Percentiles rank a stretch among this genome's conserved stretches.
Evolutionary conservation across 768 basidiomycete genomes (phyloP).

Genomic region (Wakefieldia striispora): DNA sequence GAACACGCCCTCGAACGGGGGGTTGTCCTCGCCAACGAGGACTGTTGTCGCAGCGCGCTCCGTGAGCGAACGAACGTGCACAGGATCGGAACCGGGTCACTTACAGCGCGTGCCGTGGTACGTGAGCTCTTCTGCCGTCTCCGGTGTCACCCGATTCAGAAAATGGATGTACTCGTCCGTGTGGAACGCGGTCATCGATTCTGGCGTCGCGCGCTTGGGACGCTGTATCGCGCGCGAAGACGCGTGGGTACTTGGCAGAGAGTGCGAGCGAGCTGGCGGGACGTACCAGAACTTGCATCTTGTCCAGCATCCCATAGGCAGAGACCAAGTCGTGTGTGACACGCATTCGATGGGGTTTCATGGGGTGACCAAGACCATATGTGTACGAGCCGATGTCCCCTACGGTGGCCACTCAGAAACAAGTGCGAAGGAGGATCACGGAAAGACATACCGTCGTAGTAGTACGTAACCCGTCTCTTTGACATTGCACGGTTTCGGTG

Average conservation of each 20-base stretch:
- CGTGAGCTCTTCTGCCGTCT: slow-evolving; percentile 84
- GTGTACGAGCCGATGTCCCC: slow-evolving; percentile 75
- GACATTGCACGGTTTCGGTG: slow-evolving; percentile 44
- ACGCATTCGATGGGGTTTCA: slow-evolving; percentile 95
- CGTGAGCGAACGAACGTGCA: neutral
- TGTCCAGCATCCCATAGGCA: slow-evolving; percentile 89
- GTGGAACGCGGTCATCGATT: slow-evolving; percentile 91
- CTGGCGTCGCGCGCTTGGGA: slow-evolving; percentile 66
- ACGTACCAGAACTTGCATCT: slow-evolving; percentile 86
- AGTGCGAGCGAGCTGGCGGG: neutral
- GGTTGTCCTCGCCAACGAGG: slow-evolving; percentile 88
- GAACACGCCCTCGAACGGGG: slow-evolving; percentile 93
- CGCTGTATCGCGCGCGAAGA: slow-evolving; percentile 40
- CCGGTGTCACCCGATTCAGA: slow-evolving; percentile 82
- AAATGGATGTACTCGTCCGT: slow-evolving; percentile 99
- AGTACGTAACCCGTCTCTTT: slow-evolving; percentile 74
- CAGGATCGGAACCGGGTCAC: slow-evolving; percentile 23
- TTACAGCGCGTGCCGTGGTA: slow-evolving; percentile 82
- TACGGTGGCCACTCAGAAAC: slow-evolving; percentile 25
- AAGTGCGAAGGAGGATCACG: neutral
- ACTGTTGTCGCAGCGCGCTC: slow-evolving; percentile 34
- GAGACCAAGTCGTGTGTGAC: slow-evolving; percentile 91
- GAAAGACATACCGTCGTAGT: slow-evolving; percentile 63
- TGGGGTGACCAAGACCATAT: slow-evolving; percentile 86
- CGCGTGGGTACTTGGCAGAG: neutral